These are phyloP conservation scores for Prinsepia uniflora DNA, from an alignment of 306 rosid species.

Conservation along the genomic window DNA sequence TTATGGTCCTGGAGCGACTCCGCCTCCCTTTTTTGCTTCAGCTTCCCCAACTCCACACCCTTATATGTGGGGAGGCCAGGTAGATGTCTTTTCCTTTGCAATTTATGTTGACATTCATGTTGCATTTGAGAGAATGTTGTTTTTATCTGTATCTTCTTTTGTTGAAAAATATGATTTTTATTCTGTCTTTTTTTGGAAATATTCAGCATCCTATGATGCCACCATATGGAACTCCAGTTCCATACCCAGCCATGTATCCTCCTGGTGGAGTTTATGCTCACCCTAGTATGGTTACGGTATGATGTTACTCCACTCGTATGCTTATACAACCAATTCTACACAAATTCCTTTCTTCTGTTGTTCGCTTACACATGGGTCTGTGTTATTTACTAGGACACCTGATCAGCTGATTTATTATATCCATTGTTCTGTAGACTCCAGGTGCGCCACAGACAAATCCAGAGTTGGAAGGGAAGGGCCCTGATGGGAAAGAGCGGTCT, in stretches of 20 bases:
- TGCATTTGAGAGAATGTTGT: background rate
- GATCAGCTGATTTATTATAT: constrained; percentile 13
- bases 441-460: constrained; percentile 35
- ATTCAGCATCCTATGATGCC: constrained; percentile 90
- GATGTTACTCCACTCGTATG: constrained; percentile 5
- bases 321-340: constrained; percentile 5
- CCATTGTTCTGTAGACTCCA: constrained; percentile 52
- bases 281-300: constrained; percentile 82
- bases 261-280: constrained; percentile 90
- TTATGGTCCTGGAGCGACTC: constrained; percentile 81
- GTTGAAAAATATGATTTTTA: constrained; percentile 8
- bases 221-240: constrained; percentile 94
- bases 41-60: constrained; percentile 89
- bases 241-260: constrained; percentile 89
- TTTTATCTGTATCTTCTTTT: constrained; percentile 4
- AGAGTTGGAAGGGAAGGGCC: constrained; percentile 59
- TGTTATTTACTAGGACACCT: constrained; percentile 14
- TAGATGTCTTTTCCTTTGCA: constrained; percentile 23
- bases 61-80: constrained; percentile 97
- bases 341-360: background rate
- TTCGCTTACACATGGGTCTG: too few species aligned
- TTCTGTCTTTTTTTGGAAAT: constrained; percentile 17
- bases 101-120: constrained; percentile 6
- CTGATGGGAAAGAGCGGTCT: constrained; percentile 69
- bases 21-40: constrained; percentile 86